Base-by-base conservation (phyloP, 1,284 basidiomycete genomes). In the Stereum hirsutum region DNA sequence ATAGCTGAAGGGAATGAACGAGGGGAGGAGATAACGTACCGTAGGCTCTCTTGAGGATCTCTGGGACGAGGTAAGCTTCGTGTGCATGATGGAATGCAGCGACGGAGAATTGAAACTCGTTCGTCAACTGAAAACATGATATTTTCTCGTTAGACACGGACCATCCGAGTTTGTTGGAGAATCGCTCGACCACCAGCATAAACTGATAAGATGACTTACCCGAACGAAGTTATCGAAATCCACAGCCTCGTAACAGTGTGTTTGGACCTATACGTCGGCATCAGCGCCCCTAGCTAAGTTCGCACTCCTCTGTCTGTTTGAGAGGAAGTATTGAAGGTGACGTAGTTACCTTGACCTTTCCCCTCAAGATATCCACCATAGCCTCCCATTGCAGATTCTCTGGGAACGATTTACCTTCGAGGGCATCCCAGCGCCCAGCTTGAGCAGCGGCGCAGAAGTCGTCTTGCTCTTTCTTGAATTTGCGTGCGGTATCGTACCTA, bases 11-110 rank as follows among this genome's bases (percentile, higher is more conserved):
- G n/a, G n/a, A n/a, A n/a, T n/a, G n/a, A n/a, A n/a, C n/a, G n/a
- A n/a, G n/a, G n/a, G n/a, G n/a, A n/a, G n/a, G n/a, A n/a, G n/a
- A n/a, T n/a, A n/a, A n/a, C 53, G 46, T 54, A 70, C 74, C 81
- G 54, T 79, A 89, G 2, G 80, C 69, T 52, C 70, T 66, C 60
- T 85, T 88, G 42, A 92, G 63, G 7, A 88, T 58, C 35, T 79
- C 78, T 1, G 88, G 84, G 25, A 89, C 81, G 20, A 94, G 76
- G 57, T 89, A 94, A 0, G 90, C 79, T 58, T 91, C 88, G 51
- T 81, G 79, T 0, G 91, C 89, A 55, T 94, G 90, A 59, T 94
- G 91, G 61, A 94, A 86, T 1, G 82, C 80, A 2, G 87, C 81
- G 43, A 90, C 73, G 4, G 79, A 73, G 62, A 91, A 91, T 54